Base-by-base conservation (phyloP, 345 rosid genomes). In the Lumnitzera littorea region DNA sequence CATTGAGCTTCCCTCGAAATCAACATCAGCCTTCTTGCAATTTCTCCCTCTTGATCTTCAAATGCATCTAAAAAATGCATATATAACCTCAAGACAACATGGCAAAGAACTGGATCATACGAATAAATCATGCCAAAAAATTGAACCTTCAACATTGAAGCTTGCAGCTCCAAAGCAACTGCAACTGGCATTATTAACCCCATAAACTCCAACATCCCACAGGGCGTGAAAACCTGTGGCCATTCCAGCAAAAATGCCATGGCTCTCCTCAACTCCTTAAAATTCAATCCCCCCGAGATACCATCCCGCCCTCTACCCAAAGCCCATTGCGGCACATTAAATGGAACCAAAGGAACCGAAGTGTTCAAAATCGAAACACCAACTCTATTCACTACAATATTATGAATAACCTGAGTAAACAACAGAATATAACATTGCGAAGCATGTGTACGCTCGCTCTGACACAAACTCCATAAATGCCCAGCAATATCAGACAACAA, bases 101-200 rank as follows among this genome's bases (percentile, higher is more conserved):
- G 99, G 68, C 87, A 82, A 25, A 87, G 67, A 70, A 88, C 48
- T 3, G 95, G 96, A 83, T 90, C 81, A 75, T 80, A 87, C 0
- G 95, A 86, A 80, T 83, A 83, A 63, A 94, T 79, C 95, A 90
- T 80, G 61, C 91, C 84, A 53, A 84, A 83, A 67, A 94, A 88
- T 78, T 94, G 96, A 53, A 94, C 95, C 75, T 80, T 94, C 78
- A 94, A 59, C 95, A 90, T 86, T 11, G 99, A 94, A 0, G 88
- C 79, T 75, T 86, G 97, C 77, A 94, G 80, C 63, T 86, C 97
- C 80, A 94, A 67, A 46, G 84, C 84, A 11, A 73, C 70, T 1
- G 88, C 95, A 61, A 94, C 61, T 0, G 97, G 97, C 71, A 88
- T 79, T 57, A 94, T 75, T 91, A 90, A 76, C 46, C 79, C 82